Percentiles rank a stretch among this genome's conserved stretches.
Evolutionary conservation across 2,329 filamentous ascomycete species (phyloP).

Genomic region (Fonsecaea nubica): DNA sequence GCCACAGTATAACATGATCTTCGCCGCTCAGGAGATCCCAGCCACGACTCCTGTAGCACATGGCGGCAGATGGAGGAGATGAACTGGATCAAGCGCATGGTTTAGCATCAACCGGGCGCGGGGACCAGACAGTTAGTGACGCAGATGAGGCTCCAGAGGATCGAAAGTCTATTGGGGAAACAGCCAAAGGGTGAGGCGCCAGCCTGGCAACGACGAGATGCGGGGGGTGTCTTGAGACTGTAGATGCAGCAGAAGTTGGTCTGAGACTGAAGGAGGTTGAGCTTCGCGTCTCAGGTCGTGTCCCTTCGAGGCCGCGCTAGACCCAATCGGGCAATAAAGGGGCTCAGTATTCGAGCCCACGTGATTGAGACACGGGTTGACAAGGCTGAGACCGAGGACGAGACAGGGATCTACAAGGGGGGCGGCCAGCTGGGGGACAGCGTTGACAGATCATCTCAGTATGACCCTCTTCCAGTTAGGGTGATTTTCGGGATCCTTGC

Average conservation of each 20-base stretch:
- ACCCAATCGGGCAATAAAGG: neutral
- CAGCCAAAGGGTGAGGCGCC: slow-evolving; percentile 14
- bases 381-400: slow-evolving; percentile 1
- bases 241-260: slow-evolving; percentile 20
- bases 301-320: neutral
- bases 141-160: slow-evolving; percentile 21
- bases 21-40: neutral
- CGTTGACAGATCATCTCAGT: neutral
- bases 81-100: slow-evolving; percentile 21
- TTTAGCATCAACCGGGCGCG: slow-evolving; percentile 6
- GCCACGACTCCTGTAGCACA: slow-evolving; percentile 27
- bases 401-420: neutral
- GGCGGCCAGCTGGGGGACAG: neutral
- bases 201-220: slow-evolving; percentile 9
- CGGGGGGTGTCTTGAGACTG: slow-evolving; percentile 19
- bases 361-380: neutral
- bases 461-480: neutral
- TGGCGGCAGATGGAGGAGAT: slow-evolving; percentile 13
- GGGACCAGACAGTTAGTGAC: slow-evolving; percentile 23
- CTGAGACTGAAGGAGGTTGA: slow-evolving; percentile 4
- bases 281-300: slow-evolving; percentile 12
- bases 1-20: slow-evolving; percentile 21
- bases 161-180: neutral
- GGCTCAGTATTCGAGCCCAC: neutral
- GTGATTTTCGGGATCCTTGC: neutral